Evolutionary conservation across 805 yeast species (phyloP).

Genomic region (Kazachstania africana): DNA sequence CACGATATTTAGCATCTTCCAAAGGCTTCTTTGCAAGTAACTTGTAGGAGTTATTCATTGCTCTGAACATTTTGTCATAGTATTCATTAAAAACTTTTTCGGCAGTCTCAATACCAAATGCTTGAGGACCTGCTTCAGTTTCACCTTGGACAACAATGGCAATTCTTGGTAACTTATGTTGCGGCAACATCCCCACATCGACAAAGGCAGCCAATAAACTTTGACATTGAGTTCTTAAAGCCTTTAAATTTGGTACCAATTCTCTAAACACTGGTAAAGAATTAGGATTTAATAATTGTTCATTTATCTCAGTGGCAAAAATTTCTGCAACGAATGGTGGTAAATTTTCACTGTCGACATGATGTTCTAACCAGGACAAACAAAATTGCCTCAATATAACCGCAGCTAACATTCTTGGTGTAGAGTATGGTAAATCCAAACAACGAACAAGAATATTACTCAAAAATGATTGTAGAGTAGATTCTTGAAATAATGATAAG

Average conservation of each 20-base stretch:
- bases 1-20: conserved; percentile 67
- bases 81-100: conserved; percentile 53
- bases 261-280: conserved; percentile 56
- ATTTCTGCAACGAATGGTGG: conserved; percentile 21
- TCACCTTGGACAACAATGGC: conserved; percentile 93
- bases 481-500: conserved; percentile 37
- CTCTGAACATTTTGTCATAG: conserved; percentile 51
- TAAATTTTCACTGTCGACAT: conserved; percentile 8
- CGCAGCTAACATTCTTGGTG: conserved; percentile 66
- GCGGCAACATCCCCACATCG: conserved; percentile 62
- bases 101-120: conserved; percentile 73
- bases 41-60: conserved; percentile 56
- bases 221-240: conserved; percentile 78
- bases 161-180: conserved; percentile 61
- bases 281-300: conserved; percentile 18
- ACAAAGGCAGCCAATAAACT: conserved; percentile 70
- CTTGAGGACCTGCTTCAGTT: conserved; percentile 85
- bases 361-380: conserved; percentile 10
- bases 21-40: conserved; percentile 60
- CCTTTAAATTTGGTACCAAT: conserved; percentile 72
- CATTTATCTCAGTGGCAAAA: conserved; percentile 29
- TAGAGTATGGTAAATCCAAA: conserved; percentile 54
- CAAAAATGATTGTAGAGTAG: conserved; percentile 31
- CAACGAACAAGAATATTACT: conserved; percentile 28
- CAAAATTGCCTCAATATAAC: conserved; percentile 64